Evolutionary conservation across 2,329 filamentous ascomycete genomes (phyloP).

Genomic region (Cordyceps fumosorosea): DNA sequence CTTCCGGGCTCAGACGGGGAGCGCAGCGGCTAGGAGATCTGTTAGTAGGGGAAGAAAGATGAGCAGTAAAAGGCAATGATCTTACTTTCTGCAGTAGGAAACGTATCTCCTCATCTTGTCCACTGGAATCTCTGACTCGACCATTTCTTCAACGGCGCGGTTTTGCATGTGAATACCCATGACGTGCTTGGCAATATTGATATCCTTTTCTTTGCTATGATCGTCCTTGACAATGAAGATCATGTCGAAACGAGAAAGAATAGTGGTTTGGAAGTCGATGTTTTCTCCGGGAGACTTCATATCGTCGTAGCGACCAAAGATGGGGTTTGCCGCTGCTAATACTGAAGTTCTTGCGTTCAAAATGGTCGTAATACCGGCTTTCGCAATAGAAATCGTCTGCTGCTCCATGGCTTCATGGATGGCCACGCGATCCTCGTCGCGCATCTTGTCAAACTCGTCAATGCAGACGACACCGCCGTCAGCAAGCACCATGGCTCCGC

Average conservation of each 20-base stretch:
- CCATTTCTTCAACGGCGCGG: slow-evolving; percentile 70
- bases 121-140: slow-evolving; percentile 82
- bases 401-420: slow-evolving; percentile 99
- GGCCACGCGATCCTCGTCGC: slow-evolving; percentile 92
- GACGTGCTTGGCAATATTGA: slow-evolving; percentile 91
- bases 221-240: slow-evolving; percentile 98
- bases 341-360: slow-evolving; percentile 94
- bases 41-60: slow-evolving; percentile 22
- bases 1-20: slow-evolving; percentile 81
- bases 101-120: slow-evolving; percentile 98
- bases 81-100: slow-evolving; percentile 90
- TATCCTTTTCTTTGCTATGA: slow-evolving; percentile 82
- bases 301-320: slow-evolving; percentile 96
- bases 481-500: slow-evolving; percentile 95
- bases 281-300: slow-evolving; percentile 97
- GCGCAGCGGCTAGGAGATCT: slow-evolving; percentile 65
- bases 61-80: slow-evolving; percentile 18
- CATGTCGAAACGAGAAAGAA: slow-evolving; percentile 97
- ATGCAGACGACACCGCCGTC: slow-evolving; percentile 97
- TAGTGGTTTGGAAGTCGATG: slow-evolving; percentile 98
- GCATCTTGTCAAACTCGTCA: slow-evolving; percentile 99
- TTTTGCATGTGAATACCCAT: slow-evolving; percentile 96
- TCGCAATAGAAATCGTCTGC: slow-evolving; percentile 97
- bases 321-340: slow-evolving; percentile 90
- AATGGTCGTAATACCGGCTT: slow-evolving; percentile 97